Evolutionary conservation across 2,329 filamentous ascomycete genomes (phyloP), one percentile per base, ranked within the genome.

Genomic region (Diaporthe amygdali): DNA sequence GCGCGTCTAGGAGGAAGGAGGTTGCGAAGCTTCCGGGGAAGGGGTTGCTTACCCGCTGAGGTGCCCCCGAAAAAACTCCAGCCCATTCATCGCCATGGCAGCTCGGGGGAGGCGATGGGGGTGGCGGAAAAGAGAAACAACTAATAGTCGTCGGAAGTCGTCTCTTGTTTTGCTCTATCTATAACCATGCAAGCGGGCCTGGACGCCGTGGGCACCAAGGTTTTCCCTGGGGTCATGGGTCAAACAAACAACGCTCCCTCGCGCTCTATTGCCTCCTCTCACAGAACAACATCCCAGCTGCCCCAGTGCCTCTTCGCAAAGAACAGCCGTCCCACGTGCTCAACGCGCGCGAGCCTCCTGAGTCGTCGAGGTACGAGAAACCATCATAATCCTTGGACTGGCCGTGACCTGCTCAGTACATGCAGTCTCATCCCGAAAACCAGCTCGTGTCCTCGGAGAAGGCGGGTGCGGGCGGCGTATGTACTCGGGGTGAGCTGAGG

Each of bases 21-120:
- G 25, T 20, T 63, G 41, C 56, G 59, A 63, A 63, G 41, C 59
- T 47, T 63, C 56, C 27, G 59, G 59, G 56, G 25, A 39, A 61
- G 37, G 15, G 22, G n/a, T 25, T 27, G 7, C 5, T 20, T 47
- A 46, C 41, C 44, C 56, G 41, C 39, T 46, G 41, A 12, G 10
- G 20, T 32, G 22, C 46, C 27, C 46, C 59, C 41, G 59, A 47
- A 30, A 12, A 63, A 47, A 14, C 41, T 47, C 59, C 59, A 61
- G 55, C 8, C 39, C 55, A 47, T 47, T 27, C 55, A 47, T 47
- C 27, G 41, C 41, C 59, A 63, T 47, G 59, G 14, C 2, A 34
- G 59, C n/a, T 17, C 3, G 20, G 56, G 41, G 25, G 20, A 2
- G 3, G 41, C 41, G 27, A 27, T 6, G 30, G 41, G 59, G 27